Evolutionary conservation across 2,329 filamentous ascomycete species (phyloP), one percentile per base, ranked within the genome.

Genomic region (Fusarium drepaniforme): DNA sequence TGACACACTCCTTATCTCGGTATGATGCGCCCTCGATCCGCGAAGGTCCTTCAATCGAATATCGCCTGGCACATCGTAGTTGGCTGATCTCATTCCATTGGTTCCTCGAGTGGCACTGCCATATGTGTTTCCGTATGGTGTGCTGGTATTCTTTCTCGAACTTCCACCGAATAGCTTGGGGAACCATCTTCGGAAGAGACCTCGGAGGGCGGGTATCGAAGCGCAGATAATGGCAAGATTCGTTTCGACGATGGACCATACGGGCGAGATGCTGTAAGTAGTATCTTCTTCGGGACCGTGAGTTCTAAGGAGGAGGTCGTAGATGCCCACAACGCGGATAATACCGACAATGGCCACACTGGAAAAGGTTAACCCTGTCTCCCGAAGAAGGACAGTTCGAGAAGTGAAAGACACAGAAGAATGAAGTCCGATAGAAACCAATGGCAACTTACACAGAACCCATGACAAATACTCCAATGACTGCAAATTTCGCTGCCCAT

Each of bases 381-480:
- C n/a, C n/a, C 2, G 2, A 8, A 11, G 23, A 21, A 15, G 3
- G 7, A 40, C 30, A 12, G 7, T 16, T 30, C 8, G 11, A 53
- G 5, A 13, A 53, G 16, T 11, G 28, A 1, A 8, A 30, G 46
- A 18, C 5, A 5, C 25, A 6, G 23, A 49, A 51, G 5, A 51
- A 8, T 7, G 6, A 4, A 18, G 4, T 2, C 25, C 5, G 25
- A 51, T n/a, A 30, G 12, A 1, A 12, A 51, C 5, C 5, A n/a
- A 28, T 33, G 6, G 2, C 3, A 11, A 80, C 82, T 79, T 73
- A 84, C 83, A 82, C 62, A 12, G 71, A 71, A 51, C 85, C 85
- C 4, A 86, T 68, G 28, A 82, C 66, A 61, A 86, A 86, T 4
- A 86, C 81, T 9, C 80, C 74, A 37, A 86, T 77, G 0, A 86